Evolutionary conservation across 208 protist species (phyloP).

Genomic region (Acanthamoeba sp.): DNA sequence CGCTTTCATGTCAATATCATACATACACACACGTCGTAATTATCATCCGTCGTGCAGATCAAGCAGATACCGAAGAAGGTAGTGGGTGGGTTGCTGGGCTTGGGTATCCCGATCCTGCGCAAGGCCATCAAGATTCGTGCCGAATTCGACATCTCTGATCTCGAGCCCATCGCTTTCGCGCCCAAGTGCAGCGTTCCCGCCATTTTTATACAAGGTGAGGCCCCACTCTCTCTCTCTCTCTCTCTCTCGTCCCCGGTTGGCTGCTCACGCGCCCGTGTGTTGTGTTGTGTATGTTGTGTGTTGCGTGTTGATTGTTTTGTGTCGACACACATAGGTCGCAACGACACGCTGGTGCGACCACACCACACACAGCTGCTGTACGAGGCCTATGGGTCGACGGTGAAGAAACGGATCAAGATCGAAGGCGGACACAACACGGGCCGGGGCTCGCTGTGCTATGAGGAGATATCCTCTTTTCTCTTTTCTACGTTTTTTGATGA

Average conservation of each 20-base stretch:
- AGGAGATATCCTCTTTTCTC: conserved; percentile 45
- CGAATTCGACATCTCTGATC: conserved; percentile 54
- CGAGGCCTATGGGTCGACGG: background rate
- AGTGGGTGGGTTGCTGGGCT: conserved; percentile 8
- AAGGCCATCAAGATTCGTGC: conserved; percentile 10
- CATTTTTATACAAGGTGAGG: conserved; percentile 16
- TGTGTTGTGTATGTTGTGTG: background rate
- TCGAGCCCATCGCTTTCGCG: conserved; percentile 14
- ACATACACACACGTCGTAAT: too few relatives aligned
- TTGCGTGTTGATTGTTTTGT: too few relatives aligned
- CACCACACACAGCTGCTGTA: conserved; percentile 31
- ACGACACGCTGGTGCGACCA: conserved; percentile 10
- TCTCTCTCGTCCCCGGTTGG: too few relatives aligned
- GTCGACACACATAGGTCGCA: too few relatives aligned
- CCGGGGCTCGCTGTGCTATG: background rate
- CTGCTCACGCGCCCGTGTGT: too few relatives aligned
- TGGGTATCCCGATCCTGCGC: conserved; percentile 39
- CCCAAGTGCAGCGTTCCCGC: conserved; percentile 28
- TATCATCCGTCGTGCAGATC: too few relatives aligned
- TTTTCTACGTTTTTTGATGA: conserved; percentile 7
- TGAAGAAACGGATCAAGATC: background rate
- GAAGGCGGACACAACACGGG: conserved; percentile 53
- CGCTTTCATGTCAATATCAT: background rate
- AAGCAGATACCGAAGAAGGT: conserved; percentile 63
- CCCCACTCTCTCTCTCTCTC: background rate